These are phyloP conservation scores for Xylaria intraflava DNA, from an alignment of 495 filamentous ascomycete species.

Conservation along the genomic window DNA sequence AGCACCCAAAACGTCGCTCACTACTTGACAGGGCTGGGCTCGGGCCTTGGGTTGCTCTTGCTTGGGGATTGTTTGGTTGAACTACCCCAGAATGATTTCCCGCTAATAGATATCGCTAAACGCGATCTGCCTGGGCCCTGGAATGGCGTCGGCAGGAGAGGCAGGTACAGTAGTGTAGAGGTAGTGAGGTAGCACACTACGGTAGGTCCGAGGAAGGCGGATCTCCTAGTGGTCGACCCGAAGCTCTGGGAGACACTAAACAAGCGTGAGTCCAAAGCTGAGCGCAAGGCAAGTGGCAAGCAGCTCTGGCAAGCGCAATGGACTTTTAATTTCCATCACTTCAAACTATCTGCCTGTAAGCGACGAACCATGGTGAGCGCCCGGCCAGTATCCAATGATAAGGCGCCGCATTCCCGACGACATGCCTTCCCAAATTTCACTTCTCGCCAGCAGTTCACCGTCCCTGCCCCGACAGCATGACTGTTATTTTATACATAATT, in stretches of 20 bases:
- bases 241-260: constrained; percentile 29
- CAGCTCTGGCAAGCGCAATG: too few species aligned
- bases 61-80: constrained; percentile 11
- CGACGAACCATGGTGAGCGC: too few species aligned
- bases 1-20: constrained; percentile 1
- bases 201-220: constrained; percentile 15
- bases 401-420: neutral
- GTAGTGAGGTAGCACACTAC: neutral
- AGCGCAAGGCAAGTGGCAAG: constrained; percentile 5
- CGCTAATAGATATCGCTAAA: constrained; percentile 21
- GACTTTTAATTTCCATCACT: neutral
- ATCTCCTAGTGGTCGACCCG: constrained; percentile 26
- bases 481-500: neutral
- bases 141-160: constrained; percentile 11
- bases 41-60: too few species aligned
- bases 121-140: constrained; percentile 26
- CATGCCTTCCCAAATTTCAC: neutral
- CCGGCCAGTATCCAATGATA: too few species aligned
- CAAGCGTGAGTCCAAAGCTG: constrained; percentile 27
- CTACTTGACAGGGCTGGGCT: too few species aligned
- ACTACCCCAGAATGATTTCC: constrained; percentile 32
- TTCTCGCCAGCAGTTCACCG: neutral
- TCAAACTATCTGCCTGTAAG: neutral
- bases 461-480: too few species aligned
- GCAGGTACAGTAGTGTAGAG: constrained; percentile 4